Evolutionary conservation across 148 eudicot genomes (phyloP).

Genomic region (Fagopyrum homotropicum): DNA sequence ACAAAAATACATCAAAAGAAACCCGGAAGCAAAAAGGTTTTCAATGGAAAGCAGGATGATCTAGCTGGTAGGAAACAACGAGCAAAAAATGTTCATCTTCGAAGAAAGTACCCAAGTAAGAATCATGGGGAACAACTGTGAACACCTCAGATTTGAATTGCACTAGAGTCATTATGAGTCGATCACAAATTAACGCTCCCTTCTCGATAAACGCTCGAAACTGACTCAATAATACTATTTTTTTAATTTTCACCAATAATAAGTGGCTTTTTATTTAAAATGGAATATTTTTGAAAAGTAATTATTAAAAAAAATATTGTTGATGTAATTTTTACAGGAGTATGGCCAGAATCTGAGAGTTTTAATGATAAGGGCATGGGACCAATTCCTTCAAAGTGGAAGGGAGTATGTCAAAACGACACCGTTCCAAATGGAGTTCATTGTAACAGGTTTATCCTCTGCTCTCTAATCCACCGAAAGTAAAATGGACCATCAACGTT

Average conservation of each 20-base stretch:
- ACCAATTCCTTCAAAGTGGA: constrained; percentile 77
- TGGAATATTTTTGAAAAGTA: background rate
- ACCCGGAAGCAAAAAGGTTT: too few relatives aligned
- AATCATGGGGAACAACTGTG: too few relatives aligned
- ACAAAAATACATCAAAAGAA: too few relatives aligned
- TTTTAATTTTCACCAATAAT: background rate
- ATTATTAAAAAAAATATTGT: background rate
- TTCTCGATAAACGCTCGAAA: too few relatives aligned
- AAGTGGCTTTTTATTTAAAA: constrained; percentile 1
- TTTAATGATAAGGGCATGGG: constrained; percentile 66
- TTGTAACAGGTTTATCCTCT: constrained; percentile 52
- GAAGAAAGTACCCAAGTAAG: too few relatives aligned
- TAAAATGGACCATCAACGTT: too few relatives aligned
- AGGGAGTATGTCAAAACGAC: constrained; percentile 57
- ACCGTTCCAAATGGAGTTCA: constrained; percentile 30
- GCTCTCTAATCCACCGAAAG: background rate
- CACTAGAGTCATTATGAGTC: too few relatives aligned
- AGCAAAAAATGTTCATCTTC: too few relatives aligned
- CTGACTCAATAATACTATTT: background rate
- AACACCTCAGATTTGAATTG: too few relatives aligned
- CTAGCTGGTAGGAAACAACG: too few relatives aligned
- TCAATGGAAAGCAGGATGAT: too few relatives aligned
- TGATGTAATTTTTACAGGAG: constrained; percentile 34
- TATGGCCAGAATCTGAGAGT: constrained; percentile 82
- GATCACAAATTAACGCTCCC: too few relatives aligned